Percentiles rank a stretch among this genome's conserved stretches.
Evolutionary conservation across 179 eudicot species (phyloP).

Genomic region (Beta macrorhiza): DNA sequence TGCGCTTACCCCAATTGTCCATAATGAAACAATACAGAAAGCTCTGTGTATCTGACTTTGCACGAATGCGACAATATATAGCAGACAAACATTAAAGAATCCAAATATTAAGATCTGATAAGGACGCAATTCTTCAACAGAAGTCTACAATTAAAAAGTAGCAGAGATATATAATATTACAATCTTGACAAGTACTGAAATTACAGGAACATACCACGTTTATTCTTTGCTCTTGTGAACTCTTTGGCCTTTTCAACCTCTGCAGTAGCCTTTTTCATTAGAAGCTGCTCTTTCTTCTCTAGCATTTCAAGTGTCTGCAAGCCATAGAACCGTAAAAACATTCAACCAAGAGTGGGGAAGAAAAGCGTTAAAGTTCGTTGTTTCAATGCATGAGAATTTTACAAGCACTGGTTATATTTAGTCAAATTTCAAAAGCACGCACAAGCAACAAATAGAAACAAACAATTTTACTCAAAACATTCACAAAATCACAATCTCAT

Average conservation of each 20-base stretch:
- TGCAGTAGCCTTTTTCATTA: constrained; percentile 57
- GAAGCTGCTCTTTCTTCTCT: constrained; percentile 64
- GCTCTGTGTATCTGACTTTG: no score
- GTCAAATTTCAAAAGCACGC: neutral
- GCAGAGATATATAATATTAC: neutral
- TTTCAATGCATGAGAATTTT: neutral
- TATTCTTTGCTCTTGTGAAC: constrained; percentile 66
- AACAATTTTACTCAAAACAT: neutral
- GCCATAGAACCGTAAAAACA: constrained; percentile 5
- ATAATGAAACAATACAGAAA: neutral
- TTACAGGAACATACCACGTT: constrained; percentile 55
- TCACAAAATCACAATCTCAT: neutral
- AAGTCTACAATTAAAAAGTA: neutral
- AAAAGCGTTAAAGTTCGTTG: neutral
- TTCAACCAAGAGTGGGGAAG: neutral
- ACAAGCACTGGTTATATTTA: neutral
- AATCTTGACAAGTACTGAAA: neutral
- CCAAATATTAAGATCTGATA: neutral
- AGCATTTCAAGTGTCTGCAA: constrained; percentile 76
- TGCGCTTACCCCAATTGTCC: neutral
- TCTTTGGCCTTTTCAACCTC: constrained; percentile 78
- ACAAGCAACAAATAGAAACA: neutral
- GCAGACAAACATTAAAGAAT: neutral
- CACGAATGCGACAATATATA: neutral
- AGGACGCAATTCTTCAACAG: neutral